Base-by-base conservation (phyloP, 202 grass and related monocot species). In the Panicum hallii region DNA sequence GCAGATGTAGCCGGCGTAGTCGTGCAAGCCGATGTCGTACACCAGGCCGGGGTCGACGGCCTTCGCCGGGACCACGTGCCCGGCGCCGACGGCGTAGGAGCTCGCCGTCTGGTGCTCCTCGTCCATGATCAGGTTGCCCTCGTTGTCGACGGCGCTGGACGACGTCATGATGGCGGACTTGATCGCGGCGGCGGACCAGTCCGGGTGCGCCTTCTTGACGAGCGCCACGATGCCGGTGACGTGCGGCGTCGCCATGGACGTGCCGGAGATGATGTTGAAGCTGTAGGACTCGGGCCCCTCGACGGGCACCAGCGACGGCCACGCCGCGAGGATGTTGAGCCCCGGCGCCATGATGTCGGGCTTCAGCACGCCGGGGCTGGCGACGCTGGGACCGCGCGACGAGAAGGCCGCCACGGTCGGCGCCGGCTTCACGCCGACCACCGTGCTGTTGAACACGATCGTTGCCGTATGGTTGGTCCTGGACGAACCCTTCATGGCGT, bases 281-380 rank as follows among this genome's bases (percentile, higher is more conserved):
- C 6, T 75, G 86, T 45, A 69, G n/a, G 74, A 17, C 13, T 72
- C 66, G 34, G 43, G 26, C 5, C 46, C 68, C 6, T 40, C 77
- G 1, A 85, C 22, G 5, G 77, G 64, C 45, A 85, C 79, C 50
- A 34, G 28, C n/a, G 79, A 28, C 13, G 90, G 87, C 93, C 93
- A 92, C 50, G 86, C 88, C 16, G 93, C 86, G 16, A 95, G 88
- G 40, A 95, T 90, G 74, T 90, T 95, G 17, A 92, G 81, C 71
- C 93, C 93, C 17, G 93, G 93, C 34, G 88, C 93, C 74, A 90
- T 68, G 22, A 95, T 40, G 71, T 95, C 93, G 9, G 93, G 93
- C 80, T 95, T 95, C 0, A 75, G 83, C 70, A 92, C 69, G 57
- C 87, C 87, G 1, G 88, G 90, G 81, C 90, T 61, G 14, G 82